phyloP scores from a whole-genome alignment of 345 rosid species.

The Firmiana major region DNA sequence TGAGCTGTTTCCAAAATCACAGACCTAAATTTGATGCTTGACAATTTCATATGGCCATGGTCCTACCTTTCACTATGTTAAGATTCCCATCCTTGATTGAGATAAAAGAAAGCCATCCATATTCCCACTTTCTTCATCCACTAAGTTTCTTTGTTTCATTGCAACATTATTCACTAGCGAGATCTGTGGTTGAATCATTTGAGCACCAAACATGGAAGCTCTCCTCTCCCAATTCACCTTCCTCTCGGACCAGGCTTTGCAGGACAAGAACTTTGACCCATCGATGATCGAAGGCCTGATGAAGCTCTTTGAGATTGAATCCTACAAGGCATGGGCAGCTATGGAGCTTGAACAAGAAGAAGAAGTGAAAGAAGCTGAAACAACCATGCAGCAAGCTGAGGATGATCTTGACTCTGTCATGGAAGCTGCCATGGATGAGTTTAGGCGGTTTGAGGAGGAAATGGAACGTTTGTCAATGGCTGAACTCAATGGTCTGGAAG shows the following conservation, averaged over 20 bases:
- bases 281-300: constrained; percentile 65
- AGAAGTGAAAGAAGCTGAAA: constrained; percentile 49
- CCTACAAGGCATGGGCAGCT: constrained; percentile 81
- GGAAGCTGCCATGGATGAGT: constrained; percentile 81
- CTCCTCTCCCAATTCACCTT: constrained; percentile 69
- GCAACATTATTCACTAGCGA: neutral
- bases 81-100: neutral
- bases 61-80: neutral
- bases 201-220: constrained; percentile 51
- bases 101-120: constrained; percentile 3
- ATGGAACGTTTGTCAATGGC: constrained; percentile 50
- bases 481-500: constrained; percentile 41
- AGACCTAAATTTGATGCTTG: neutral
- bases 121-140: neutral
- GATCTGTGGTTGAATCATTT: neutral
- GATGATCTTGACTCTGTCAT: constrained; percentile 58
- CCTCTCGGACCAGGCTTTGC: constrained; percentile 65
- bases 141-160: neutral
- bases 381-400: constrained; percentile 48
- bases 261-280: constrained; percentile 74
- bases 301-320: constrained; percentile 80
- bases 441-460: constrained; percentile 59
- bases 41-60: neutral
- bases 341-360: constrained; percentile 44
- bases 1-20: too few species aligned